Percentiles rank a stretch among this genome's conserved stretches.
Evolutionary conservation across 1,284 basidiomycete genomes (phyloP).

Genomic region (Thelephora terrestris): DNA sequence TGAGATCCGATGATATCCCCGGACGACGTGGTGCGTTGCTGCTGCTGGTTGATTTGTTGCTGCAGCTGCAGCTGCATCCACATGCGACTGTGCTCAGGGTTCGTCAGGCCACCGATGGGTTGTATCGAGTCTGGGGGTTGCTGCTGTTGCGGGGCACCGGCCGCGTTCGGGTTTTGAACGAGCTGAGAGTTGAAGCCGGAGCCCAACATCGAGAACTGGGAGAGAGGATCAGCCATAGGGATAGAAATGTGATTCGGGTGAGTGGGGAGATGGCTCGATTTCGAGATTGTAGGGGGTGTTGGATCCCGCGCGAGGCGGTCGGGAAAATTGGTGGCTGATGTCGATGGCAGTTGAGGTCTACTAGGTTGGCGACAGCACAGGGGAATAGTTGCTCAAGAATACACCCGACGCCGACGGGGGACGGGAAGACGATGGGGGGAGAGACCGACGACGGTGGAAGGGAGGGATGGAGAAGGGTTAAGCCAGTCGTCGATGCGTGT

Average conservation of each 20-base stretch:
- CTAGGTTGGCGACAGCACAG: too few relatives aligned
- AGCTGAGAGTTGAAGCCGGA: neutral
- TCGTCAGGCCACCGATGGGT: slow-evolving; percentile 30
- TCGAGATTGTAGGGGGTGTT: too few relatives aligned
- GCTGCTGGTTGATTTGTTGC: slow-evolving; percentile 31
- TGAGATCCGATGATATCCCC: slow-evolving; percentile 30
- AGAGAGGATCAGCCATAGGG: slow-evolving; percentile 9
- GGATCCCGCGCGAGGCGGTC: too few relatives aligned
- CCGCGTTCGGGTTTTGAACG: neutral
- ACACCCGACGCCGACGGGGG: too few relatives aligned
- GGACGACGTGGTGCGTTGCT: slow-evolving; percentile 29
- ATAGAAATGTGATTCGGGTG: too few relatives aligned
- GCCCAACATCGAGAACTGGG: slow-evolving; percentile 13
- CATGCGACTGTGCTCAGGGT: slow-evolving; percentile 36
- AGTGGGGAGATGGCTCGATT: too few relatives aligned
- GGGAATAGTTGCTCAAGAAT: too few relatives aligned
- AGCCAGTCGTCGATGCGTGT: slow-evolving; percentile 3
- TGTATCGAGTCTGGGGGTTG: slow-evolving; percentile 26
- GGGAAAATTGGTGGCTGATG: too few relatives aligned
- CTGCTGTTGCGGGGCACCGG: slow-evolving; percentile 24
- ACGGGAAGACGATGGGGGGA: neutral
- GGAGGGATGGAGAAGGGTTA: slow-evolving; percentile 9
- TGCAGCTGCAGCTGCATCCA: slow-evolving; percentile 53
- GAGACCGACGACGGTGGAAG: slow-evolving; percentile 9
- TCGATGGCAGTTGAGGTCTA: too few relatives aligned